A percentile compares a stretch with the other conserved stretches of the same genome.
These are phyloP conservation scores for Talaromyces liani DNA, from an alignment of 495 filamentous ascomycete species.

Conservation along the genomic window DNA sequence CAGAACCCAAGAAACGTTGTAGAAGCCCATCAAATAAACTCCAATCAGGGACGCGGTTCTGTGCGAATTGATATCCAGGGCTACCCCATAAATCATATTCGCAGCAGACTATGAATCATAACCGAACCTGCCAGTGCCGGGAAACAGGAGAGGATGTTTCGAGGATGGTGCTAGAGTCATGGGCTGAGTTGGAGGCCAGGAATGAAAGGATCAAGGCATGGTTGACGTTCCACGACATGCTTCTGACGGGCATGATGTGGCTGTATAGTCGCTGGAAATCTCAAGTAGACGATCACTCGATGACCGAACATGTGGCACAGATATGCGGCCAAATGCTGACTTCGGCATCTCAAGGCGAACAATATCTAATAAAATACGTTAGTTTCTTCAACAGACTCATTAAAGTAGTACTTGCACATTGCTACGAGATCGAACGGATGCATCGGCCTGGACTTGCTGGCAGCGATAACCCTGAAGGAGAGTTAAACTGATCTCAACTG, in stretches of 20 bases:
- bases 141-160: background rate
- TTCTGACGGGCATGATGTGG: background rate
- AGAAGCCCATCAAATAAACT: conserved; percentile 25
- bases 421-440: background rate
- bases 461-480: background rate
- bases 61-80: background rate
- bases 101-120: background rate
- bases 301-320: background rate
- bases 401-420: background rate
- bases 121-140: background rate
- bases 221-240: background rate
- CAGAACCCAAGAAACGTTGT: conserved; percentile 51
- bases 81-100: background rate
- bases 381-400: background rate
- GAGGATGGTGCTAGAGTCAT: background rate
- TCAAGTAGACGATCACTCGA: background rate
- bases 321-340: background rate
- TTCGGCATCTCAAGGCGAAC: background rate
- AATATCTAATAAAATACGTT: background rate
- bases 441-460: background rate
- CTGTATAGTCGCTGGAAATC: background rate
- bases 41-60: background rate
- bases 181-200: background rate
- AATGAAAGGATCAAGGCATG: background rate
- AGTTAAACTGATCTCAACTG: background rate